These are phyloP conservation scores for Aspergillus oerlinghausenensis DNA, from an alignment of 2,329 filamentous ascomycete species.

Conservation along the genomic window DNA sequence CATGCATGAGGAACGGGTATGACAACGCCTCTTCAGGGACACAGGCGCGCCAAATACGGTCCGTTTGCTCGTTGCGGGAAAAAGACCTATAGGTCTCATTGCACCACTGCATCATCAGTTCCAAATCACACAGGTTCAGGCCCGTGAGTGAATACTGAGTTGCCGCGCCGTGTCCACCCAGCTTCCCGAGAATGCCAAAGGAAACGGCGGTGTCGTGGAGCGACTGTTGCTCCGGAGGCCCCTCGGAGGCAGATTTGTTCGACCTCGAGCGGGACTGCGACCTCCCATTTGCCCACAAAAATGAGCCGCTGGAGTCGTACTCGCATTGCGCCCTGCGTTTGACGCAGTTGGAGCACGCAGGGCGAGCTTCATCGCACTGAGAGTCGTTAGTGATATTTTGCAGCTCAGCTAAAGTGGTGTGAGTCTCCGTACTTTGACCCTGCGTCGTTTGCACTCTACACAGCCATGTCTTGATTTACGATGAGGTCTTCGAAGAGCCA, in stretches of 20 bases:
- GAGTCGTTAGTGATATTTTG: background rate
- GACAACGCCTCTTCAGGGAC: slow-evolving; percentile 32
- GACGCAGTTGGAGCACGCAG: slow-evolving; percentile 29
- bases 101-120: slow-evolving; percentile 40
- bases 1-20: slow-evolving; percentile 35
- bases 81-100: slow-evolving; percentile 30
- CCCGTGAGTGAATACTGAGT: slow-evolving; percentile 15
- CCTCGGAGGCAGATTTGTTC: slow-evolving; percentile 17
- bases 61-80: slow-evolving; percentile 25
- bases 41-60: slow-evolving; percentile 29
- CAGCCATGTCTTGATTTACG: slow-evolving; percentile 34
- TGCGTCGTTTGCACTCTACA: slow-evolving; percentile 30
- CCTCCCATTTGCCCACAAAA: slow-evolving; percentile 31
- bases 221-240: slow-evolving; percentile 12
- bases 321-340: slow-evolving; percentile 30
- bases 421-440: slow-evolving; percentile 27
- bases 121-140: slow-evolving; percentile 43
- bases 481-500: slow-evolving; percentile 33
- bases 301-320: slow-evolving; percentile 27
- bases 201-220: slow-evolving; percentile 15
- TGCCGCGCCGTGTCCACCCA: slow-evolving; percentile 11
- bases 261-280: slow-evolving; percentile 11
- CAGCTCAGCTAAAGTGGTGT: background rate
- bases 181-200: slow-evolving; percentile 21
- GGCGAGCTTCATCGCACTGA: slow-evolving; percentile 31